phyloP scores from a whole-genome alignment of 306 rosid genomes.

The Ziziphus jujuba region DNA sequence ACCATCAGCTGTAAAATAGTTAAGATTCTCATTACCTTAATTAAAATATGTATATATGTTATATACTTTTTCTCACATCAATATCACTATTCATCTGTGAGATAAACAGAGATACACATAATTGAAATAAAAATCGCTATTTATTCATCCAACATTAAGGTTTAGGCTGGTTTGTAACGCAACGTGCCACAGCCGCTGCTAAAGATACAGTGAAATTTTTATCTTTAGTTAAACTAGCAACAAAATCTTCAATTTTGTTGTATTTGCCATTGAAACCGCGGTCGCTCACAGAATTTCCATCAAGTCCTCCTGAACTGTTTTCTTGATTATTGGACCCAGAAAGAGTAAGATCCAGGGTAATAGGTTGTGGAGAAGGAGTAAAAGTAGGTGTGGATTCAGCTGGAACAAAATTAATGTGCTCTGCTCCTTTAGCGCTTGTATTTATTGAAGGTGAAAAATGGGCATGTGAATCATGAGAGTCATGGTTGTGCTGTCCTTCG shows the following conservation, averaged over 20 bases:
- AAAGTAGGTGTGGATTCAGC: neutral
- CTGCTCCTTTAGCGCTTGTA: too few relatives aligned
- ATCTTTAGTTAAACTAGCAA: conserved; percentile 51
- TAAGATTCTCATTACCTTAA: too few relatives aligned
- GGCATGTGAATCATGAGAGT: neutral
- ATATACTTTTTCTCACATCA: too few relatives aligned
- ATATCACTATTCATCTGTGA: too few relatives aligned
- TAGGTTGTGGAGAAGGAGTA: conserved; percentile 10
- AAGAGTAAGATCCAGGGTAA: conserved; percentile 36
- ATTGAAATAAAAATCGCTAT: too few relatives aligned
- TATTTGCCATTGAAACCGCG: neutral
- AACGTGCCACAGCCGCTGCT: conserved; percentile 65
- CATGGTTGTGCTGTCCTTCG: conserved; percentile 78
- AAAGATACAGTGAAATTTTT: conserved; percentile 45
- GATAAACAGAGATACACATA: too few relatives aligned
- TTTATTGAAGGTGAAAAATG: neutral
- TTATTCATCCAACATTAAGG: neutral
- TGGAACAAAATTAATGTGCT: neutral
- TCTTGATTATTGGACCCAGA: conserved; percentile 24
- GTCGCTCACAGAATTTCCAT: conserved; percentile 27
- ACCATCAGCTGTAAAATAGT: too few relatives aligned
- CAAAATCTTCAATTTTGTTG: conserved; percentile 42
- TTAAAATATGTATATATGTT: too few relatives aligned
- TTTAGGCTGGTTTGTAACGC: conserved; percentile 35
- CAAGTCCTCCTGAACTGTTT: neutral